phyloP scores from a whole-genome alignment of 1,284 basidiomycete species.

The Microbotryomycetes sp. region DNA sequence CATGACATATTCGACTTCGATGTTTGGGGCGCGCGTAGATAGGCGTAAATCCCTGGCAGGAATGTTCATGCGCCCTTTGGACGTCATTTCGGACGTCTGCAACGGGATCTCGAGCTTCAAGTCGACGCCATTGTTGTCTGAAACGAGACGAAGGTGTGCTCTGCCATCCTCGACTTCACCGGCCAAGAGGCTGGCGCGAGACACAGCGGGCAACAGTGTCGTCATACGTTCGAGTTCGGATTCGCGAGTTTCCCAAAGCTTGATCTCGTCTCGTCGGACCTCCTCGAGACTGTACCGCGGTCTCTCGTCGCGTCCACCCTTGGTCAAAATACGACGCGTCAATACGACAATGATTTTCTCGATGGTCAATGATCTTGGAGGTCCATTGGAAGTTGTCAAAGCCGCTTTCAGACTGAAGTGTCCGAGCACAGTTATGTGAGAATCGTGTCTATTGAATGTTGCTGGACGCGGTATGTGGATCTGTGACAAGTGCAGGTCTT shows the following conservation, averaged over 20 bases:
- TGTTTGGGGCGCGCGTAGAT: neutral
- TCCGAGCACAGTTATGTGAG: neutral
- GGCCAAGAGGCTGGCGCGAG: neutral
- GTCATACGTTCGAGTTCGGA: neutral
- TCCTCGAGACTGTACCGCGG: neutral
- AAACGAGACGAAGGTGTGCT: neutral
- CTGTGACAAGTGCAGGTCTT: neutral
- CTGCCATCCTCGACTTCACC: neutral
- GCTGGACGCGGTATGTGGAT: neutral
- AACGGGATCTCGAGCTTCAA: conserved; percentile 3
- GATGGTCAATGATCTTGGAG: neutral
- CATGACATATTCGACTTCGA: conserved; percentile 4
- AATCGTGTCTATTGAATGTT: neutral
- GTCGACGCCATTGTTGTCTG: neutral
- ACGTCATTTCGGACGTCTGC: neutral
- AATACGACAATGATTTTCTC: neutral
- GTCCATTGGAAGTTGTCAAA: neutral
- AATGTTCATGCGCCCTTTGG: neutral
- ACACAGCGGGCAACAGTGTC: neutral
- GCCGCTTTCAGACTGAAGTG: conserved; percentile 1
- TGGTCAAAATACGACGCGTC: conserved; percentile 1
- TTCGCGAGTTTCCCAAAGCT: neutral
- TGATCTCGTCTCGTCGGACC: neutral
- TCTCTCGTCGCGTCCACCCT: conserved; percentile 1
- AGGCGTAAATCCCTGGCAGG: neutral